A percentile compares a stretch with the other conserved stretches of the same genome.
phyloP scores from a whole-genome alignment of 202 grass and related monocot species.

The Panicum hallii region DNA sequence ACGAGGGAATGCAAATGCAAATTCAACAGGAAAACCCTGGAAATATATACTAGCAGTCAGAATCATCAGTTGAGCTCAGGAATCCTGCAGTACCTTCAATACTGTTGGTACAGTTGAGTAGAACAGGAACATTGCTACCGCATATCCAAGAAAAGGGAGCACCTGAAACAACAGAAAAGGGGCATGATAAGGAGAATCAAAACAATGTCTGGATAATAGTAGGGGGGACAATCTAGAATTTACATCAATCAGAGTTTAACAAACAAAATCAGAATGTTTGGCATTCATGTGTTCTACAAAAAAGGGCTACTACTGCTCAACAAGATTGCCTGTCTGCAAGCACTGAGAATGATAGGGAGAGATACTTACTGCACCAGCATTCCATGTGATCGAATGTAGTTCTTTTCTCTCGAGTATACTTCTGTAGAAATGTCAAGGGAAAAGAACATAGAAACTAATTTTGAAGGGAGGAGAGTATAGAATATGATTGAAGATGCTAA shows the following conservation, averaged over 20 bases:
- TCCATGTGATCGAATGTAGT: slow-evolving; percentile 78
- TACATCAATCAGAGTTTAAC: slow-evolving; percentile 4
- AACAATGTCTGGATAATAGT: background rate
- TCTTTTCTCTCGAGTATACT: slow-evolving; percentile 84
- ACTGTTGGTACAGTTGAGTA: slow-evolving; percentile 82
- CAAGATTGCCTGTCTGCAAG: background rate
- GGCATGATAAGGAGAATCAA: background rate
- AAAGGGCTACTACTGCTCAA: background rate
- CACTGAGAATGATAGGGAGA: background rate
- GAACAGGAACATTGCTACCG: slow-evolving; percentile 89
- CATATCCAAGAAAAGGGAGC: slow-evolving; percentile 74
- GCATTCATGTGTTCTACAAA: background rate
- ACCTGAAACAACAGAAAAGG: slow-evolving; percentile 52
- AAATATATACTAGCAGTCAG: background rate
- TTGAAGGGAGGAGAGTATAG: background rate
- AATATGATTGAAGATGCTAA: background rate
- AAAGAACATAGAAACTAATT: background rate
- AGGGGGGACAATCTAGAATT: background rate
- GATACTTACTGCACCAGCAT: slow-evolving; percentile 67
- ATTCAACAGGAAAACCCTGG: background rate
- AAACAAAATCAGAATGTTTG: background rate
- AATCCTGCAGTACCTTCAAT: slow-evolving; percentile 61
- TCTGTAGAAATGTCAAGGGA: slow-evolving; percentile 64
- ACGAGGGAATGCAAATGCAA: background rate
- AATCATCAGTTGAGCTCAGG: background rate